Conservation (phyloP, 139 green algal species). For the Chlorella vulgaris region DNA sequence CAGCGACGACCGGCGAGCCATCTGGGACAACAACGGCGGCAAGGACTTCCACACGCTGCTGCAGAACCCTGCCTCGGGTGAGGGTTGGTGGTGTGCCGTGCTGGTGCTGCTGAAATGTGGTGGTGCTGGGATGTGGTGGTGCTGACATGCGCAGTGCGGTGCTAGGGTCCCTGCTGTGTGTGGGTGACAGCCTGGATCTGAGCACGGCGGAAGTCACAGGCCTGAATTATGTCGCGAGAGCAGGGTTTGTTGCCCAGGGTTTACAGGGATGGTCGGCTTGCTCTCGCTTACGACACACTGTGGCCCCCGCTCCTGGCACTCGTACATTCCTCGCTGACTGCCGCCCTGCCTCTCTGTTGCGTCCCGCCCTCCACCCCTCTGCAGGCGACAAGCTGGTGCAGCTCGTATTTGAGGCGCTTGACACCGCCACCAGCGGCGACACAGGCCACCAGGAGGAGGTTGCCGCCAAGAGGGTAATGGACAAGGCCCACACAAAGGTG, state of each 20-base stretch:
- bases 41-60: slow-evolving; percentile 77
- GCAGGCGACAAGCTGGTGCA: slow-evolving; percentile 42
- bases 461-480: slow-evolving; percentile 58
- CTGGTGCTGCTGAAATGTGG: background rate
- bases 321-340: too few species aligned
- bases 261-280: too few species aligned
- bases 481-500: slow-evolving; percentile 59
- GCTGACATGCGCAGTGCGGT: too few species aligned
- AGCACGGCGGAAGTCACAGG: too few species aligned
- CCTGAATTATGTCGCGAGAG: too few species aligned
- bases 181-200: too few species aligned
- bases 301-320: too few species aligned
- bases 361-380: background rate
- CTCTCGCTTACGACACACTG: too few species aligned
- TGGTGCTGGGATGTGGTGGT: background rate
- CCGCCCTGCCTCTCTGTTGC: too few species aligned
- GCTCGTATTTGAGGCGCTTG: slow-evolving; percentile 43
- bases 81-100: background rate
- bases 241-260: too few species aligned
- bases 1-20: slow-evolving; percentile 59
- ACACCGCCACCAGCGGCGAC: slow-evolving; percentile 8
- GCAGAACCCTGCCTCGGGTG: slow-evolving; percentile 28
- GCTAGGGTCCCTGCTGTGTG: too few species aligned
- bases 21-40: slow-evolving; percentile 85
- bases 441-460: slow-evolving; percentile 44